Evolutionary conservation across 2,329 filamentous ascomycete species (phyloP).

Genomic region (Aspergillus pseudonomiae): DNA sequence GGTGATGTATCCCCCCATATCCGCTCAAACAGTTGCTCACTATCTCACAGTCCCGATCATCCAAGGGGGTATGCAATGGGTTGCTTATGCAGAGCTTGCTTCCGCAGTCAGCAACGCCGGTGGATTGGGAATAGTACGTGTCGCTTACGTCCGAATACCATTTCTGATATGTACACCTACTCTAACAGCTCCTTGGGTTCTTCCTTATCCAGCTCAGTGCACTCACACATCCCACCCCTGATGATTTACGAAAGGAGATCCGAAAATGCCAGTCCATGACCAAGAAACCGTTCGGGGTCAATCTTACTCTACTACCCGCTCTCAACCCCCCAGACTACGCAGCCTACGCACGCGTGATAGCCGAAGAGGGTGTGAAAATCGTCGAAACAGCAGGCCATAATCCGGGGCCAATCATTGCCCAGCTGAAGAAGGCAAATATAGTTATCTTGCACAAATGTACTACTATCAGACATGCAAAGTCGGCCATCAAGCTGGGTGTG

Average conservation of each 20-base stretch:
- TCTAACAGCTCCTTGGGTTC: too few relatives aligned
- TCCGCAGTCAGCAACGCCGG: slow-evolving; percentile 57
- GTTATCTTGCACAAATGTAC: slow-evolving; percentile 97
- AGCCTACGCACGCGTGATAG: slow-evolving; percentile 87
- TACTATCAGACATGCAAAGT: slow-evolving; percentile 88
- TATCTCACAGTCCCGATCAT: slow-evolving; percentile 47
- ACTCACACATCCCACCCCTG: slow-evolving; percentile 87
- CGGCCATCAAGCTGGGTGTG: slow-evolving; percentile 89
- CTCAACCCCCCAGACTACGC: slow-evolving; percentile 89
- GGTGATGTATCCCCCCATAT: too few relatives aligned
- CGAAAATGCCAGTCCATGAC: slow-evolving; percentile 75
- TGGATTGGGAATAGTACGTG: slow-evolving; percentile 53
- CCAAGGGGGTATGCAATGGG: slow-evolving; percentile 60
- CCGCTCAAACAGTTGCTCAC: too few relatives aligned
- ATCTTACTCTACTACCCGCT: slow-evolving; percentile 89
- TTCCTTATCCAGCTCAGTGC: slow-evolving; percentile 48
- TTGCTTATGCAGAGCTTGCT: slow-evolving; percentile 57
- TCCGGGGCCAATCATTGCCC: slow-evolving; percentile 85
- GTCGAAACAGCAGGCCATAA: slow-evolving; percentile 93
- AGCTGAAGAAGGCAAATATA: slow-evolving; percentile 77
- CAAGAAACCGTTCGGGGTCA: slow-evolving; percentile 75
- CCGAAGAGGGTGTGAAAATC: slow-evolving; percentile 88
- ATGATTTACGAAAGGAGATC: slow-evolving; percentile 92
- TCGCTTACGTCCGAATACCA: too few relatives aligned
- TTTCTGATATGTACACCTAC: background rate